Evolutionary conservation across 345 rosid genomes (phyloP), one percentile per base, ranked within the genome.

Genomic region (Linum lewisii): DNA sequence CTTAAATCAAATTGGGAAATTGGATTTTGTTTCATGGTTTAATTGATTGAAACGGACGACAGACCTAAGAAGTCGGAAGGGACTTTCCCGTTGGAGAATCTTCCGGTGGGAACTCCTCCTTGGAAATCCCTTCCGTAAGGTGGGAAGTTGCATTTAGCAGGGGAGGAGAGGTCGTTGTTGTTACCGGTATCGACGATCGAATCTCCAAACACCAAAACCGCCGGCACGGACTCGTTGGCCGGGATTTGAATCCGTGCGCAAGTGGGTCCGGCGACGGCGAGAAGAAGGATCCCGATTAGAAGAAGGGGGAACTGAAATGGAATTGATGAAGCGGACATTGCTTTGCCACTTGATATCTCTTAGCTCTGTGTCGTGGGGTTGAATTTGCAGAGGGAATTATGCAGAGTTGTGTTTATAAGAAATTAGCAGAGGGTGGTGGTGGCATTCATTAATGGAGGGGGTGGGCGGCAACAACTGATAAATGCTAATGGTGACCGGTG

Each of bases 31-130:
- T 20, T 52, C 6, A 21, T 2, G 24, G 21, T n/a, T 21, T 24
- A 4, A 24, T 52, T 10, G 24, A 24, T 20, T 24, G 14, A 20
- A 18, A 21, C 54, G 56, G 20, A n/a, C 1, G 24, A 52, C 24
- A 21, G 0, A 52, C 56, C 56, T 52, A 52, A 10, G 56, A 52
- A 52, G 15, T 52, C 56, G 25, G 25, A 21, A 9, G 56, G 56
- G 25, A 52, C 56, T 24, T 52, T 52, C 25, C 56, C 56, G 24
- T 52, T 52, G 56, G 56, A 52, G 25, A 52, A 52, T 52, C 56
- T 21, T 24, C 56, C 56, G 25, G 56, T 52, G 25, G 56, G 56
- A 21, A 20, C 25, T 21, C 56, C 56, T 14, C 56, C 56, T 13
- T 52, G 15, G 25, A 52, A 52, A 52, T 52, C 56, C 56, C 56